Conservation (phyloP, 441 rosid species). For the Gossypium trilobum region DNA sequence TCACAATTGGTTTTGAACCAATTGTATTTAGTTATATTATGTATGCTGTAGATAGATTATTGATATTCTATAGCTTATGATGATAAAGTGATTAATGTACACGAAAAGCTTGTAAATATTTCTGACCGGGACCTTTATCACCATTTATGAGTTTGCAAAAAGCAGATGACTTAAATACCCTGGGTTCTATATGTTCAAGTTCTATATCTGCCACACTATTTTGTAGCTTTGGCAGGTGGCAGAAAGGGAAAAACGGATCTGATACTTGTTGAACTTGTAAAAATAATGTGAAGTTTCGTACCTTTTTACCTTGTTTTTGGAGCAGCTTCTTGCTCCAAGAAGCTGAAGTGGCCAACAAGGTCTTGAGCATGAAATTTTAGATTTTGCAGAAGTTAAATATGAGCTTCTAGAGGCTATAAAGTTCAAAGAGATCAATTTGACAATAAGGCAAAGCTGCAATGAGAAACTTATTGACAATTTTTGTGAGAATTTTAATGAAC, state of each 20-base stretch:
- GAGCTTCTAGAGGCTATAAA: slow-evolving; percentile 5
- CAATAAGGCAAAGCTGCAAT: not conserved
- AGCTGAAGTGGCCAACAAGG: slow-evolving; percentile 6
- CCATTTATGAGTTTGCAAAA: not conserved
- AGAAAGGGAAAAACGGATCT: not conserved
- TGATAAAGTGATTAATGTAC: not conserved
- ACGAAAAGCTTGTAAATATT: not conserved
- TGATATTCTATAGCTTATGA: not conserved
- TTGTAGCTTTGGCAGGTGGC: not conserved
- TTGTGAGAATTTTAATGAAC: not conserved
- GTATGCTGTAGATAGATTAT: not conserved
- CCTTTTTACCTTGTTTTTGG: not conserved
- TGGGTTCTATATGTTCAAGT: not conserved
- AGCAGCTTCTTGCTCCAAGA: not conserved
- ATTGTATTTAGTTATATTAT: not conserved
- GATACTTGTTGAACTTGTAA: not conserved
- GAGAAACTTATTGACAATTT: not conserved
- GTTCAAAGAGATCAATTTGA: not conserved
- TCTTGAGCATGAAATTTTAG: not conserved
- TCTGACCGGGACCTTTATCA: not conserved
- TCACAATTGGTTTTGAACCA: not conserved
- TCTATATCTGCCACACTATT: not conserved
- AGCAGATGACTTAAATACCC: not conserved
- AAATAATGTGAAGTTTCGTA: not conserved
- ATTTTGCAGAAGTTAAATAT: not conserved